Base-by-base conservation (phyloP, 352 stramenopile species). In the Globisporangium rhizosaccharum region DNA sequence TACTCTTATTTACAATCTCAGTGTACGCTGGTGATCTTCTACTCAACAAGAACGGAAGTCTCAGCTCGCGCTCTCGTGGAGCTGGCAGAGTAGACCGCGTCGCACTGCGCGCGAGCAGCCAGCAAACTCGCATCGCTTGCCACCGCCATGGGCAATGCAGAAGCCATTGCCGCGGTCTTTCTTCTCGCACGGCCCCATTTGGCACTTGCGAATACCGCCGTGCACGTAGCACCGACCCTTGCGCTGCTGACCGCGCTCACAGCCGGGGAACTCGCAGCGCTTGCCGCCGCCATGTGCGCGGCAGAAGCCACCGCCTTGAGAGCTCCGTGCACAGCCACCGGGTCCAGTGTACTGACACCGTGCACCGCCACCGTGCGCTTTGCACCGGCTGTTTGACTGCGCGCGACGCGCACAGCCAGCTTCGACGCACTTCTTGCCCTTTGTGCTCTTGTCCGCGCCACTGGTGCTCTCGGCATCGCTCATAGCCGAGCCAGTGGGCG, bases 161-260 rank as follows among this genome's bases (percentile, higher is more conserved):
- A 60, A 79, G 10, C 70, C 70, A 50, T 92, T 92, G 57, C 85
- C 86, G 42, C 85, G 79, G 54, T 94, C 86, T 41, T 93, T 90
- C 71, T 96, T 96, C 70, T 93, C 82, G 58, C 86, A 96, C 9
- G 67, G 57, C 23, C 67, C 71, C 47, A 75, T 73, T 53, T 90
- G 79, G 56, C 86, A 96, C 62, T 87, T 87, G 60, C 84, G 84
- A 61, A 93, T 91, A 50, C 84, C 84, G 18, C 84, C 84, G 62
- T 93, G 84, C 8, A 90, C 76, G 70, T 92, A 93, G 74, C 84
- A 93, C 18, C 79, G 78, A 2, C 84, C 84, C 61, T 93, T 92
- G 63, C 85, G 85, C 56, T 94, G 81, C 61, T 90, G 81, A 6
- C 85, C 85, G 26, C 82, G 81, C 11, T 67, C 67, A 26, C 85